Conservation (phyloP, 148 eudicot genomes). For the Euryodendron excelsum region DNA sequence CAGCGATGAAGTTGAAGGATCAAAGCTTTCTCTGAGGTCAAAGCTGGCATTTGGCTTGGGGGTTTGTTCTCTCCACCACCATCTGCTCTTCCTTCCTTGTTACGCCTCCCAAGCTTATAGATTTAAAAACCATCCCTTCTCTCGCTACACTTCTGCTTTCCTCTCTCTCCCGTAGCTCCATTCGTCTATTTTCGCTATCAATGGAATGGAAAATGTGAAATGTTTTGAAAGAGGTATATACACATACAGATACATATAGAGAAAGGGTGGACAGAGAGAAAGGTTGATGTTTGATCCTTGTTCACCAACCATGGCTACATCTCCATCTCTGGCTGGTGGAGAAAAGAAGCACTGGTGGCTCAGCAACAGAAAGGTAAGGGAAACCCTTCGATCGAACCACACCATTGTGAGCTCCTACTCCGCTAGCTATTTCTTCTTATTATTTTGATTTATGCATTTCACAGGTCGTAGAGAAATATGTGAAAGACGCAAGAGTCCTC, state of each 20-base stretch:
- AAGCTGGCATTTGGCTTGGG: constrained; percentile 37
- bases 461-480: constrained; percentile 78
- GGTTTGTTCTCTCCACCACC: not conserved
- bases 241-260: not conserved
- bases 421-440: not conserved
- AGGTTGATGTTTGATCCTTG: constrained; percentile 43
- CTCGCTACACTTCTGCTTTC: not conserved
- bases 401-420: not conserved
- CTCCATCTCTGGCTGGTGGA: constrained; percentile 38
- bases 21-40: constrained; percentile 46
- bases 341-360: constrained; percentile 97
- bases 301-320: constrained; percentile 39
- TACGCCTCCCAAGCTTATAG: too few relatives aligned
- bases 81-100: too few relatives aligned
- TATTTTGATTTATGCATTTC: not conserved
- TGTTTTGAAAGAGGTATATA: not conserved
- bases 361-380: constrained; percentile 73
- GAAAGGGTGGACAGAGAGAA: too few relatives aligned
- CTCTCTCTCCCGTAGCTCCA: constrained; percentile 12
- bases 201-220: constrained; percentile 9
- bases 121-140: not conserved
- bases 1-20: constrained; percentile 80
- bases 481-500: constrained; percentile 60
- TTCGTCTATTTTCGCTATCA: too few relatives aligned
- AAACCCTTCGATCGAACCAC: not conserved